Evolutionary conservation across 495 filamentous ascomycete genomes (phyloP), one percentile per base, ranked within the genome.

Genomic region (Penicillium nucicola): DNA sequence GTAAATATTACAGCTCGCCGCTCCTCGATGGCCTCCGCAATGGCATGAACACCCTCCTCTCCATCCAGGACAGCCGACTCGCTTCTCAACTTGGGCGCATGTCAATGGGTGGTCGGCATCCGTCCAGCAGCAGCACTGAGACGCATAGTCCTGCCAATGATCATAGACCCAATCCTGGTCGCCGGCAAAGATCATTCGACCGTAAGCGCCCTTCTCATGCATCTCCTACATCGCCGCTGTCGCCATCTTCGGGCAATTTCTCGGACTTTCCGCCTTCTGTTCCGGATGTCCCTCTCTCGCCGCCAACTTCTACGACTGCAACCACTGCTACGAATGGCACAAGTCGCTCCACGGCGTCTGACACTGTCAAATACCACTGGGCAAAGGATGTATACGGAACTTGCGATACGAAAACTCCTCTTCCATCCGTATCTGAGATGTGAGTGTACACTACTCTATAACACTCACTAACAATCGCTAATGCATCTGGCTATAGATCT

Each of bases 311-410:
- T 14, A 58, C 52, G 9, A 54, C 61, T 38, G 48, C 53, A 30
- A 59, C 55, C 10, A 56, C 61, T 33, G 53, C 60, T 34, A 59
- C 55, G 12, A 56, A 52, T 9, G 45, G 57, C n/a, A 67, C 67
- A 0, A 71, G 68, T 18, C 59, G 64, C 13, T 77, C 76, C 2
- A 53, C 60, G 8, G 50, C 41, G 14, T 62, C 65, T 5, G 67
- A 62, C 48, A 47, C 53, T 13, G 28, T 64, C 18, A 57, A 52
- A 35, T 65, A 70, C 3, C 81, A 84, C 56, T 85, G 82, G 82
- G 68, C 78, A 1, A 71, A 61, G 32, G 62, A 68, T 18, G 71
- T 82, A 5, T 83, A 81, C 45, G 55, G 65, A 18, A 69, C 68
- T 10, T 47, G 53, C 33, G 62, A 68, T 22, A 64, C 75, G 5